Conservation (phyloP, 2,329 filamentous ascomycete genomes). For the Stagonosporopsis cucurbitacearum region DNA sequence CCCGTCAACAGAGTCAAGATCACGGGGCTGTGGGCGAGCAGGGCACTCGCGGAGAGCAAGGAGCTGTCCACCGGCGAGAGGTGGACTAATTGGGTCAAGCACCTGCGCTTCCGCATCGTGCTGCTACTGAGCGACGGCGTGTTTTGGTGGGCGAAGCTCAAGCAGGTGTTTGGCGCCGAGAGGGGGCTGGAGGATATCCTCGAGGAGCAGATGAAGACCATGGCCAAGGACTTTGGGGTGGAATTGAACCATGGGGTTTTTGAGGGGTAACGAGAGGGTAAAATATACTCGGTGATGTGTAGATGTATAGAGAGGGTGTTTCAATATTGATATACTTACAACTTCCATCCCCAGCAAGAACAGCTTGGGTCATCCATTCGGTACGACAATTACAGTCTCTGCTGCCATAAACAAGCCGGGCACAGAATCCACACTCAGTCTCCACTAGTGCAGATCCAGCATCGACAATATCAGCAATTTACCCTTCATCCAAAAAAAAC, state of each 20-base stretch:
- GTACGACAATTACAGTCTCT: too few relatives aligned
- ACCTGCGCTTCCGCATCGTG: constrained; percentile 82
- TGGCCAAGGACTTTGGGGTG: constrained; percentile 90
- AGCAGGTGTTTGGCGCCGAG: constrained; percentile 77
- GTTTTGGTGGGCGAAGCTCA: constrained; percentile 81
- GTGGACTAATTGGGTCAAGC: constrained; percentile 72
- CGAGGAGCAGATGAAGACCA: constrained; percentile 82
- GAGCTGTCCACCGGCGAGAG: constrained; percentile 69
- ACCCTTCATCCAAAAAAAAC: too few relatives aligned
- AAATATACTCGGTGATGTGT: too few relatives aligned
- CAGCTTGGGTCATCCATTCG: too few relatives aligned
- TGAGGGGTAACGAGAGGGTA: constrained; percentile 66
- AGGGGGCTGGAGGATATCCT: constrained; percentile 94
- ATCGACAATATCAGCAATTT: too few relatives aligned
- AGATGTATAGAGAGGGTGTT: neutral
- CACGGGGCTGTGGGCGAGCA: constrained; percentile 87
- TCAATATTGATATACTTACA: neutral
- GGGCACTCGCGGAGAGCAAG: constrained; percentile 78
- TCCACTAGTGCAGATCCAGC: too few relatives aligned
- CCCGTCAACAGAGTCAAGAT: constrained; percentile 93
- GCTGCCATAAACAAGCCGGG: too few relatives aligned
- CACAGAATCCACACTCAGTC: too few relatives aligned
- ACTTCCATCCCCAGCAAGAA: too few relatives aligned
- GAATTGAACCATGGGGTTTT: constrained; percentile 90
- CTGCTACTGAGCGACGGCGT: constrained; percentile 77